These are phyloP conservation scores for Fraxinus nigra DNA, from an alignment of 305 asterid genomes.

Conservation along the genomic window DNA sequence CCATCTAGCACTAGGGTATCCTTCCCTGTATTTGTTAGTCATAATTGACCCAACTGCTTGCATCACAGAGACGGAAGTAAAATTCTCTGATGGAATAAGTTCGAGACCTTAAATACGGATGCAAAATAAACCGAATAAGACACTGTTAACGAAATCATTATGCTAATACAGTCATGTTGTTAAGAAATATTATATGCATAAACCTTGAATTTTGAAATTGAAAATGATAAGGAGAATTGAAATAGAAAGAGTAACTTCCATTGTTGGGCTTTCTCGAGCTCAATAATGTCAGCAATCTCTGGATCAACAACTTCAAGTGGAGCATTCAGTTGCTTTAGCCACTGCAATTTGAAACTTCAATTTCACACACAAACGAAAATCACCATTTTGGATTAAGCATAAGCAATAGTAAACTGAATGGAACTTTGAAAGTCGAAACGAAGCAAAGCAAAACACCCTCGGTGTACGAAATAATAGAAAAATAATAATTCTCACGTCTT, in stretches of 20 bases:
- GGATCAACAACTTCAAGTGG: conserved; percentile 79
- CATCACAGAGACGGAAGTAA: conserved; percentile 87
- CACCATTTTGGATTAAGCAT: neutral
- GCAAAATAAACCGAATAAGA: conserved; percentile 6
- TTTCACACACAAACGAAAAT: neutral
- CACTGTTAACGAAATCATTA: neutral
- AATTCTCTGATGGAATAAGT: conserved; percentile 87
- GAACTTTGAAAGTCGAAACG: neutral
- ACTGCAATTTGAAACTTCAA: conserved; percentile 38
- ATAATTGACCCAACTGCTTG: conserved; percentile 94
- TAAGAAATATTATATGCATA: neutral
- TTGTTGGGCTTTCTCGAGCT: conserved; percentile 82
- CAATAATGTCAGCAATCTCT: conserved; percentile 84
- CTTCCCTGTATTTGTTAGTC: conserved; percentile 96
- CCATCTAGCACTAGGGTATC: conserved; percentile 94
- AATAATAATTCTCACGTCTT: too few relatives aligned
- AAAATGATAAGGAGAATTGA: neutral
- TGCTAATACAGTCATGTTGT: neutral
- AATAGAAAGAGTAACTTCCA: conserved; percentile 63
- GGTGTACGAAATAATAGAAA: too few relatives aligned
- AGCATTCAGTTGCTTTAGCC: conserved; percentile 91
- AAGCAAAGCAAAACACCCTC: neutral
- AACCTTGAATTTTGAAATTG: neutral
- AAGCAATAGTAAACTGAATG: neutral
- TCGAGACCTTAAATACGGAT: conserved; percentile 64